These are phyloP conservation scores for Cyclotella atomus DNA, from an alignment of 108 stramenopile species.

Conservation along the genomic window DNA sequence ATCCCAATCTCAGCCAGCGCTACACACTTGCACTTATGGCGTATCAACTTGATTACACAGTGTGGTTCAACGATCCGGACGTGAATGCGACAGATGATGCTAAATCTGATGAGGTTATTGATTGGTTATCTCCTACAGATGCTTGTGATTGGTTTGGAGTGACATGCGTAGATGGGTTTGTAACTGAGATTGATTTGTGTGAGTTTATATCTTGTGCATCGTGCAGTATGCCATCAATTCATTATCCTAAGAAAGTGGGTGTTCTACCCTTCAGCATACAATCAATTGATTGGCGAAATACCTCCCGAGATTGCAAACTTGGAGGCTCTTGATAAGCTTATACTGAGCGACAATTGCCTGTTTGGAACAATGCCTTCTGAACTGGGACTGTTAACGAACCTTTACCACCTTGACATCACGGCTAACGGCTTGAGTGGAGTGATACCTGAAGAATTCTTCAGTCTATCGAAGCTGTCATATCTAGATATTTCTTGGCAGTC, in stretches of 20 bases:
- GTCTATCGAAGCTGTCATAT: background rate
- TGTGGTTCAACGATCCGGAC: background rate
- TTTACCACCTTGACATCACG: slow-evolving; percentile 30
- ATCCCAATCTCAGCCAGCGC: slow-evolving; percentile 51
- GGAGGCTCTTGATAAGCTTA: background rate
- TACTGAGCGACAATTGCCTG: background rate
- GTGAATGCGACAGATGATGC: background rate
- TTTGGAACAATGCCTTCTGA: slow-evolving; percentile 43
- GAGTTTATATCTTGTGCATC: no score
- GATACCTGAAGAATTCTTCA: slow-evolving; percentile 16
- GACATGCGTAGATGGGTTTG: background rate
- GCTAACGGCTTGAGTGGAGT: slow-evolving; percentile 42
- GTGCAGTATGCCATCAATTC: no score
- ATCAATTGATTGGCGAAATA: background rate
- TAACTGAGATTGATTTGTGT: background rate
- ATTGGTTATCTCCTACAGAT: background rate
- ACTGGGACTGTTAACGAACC: slow-evolving; percentile 21
- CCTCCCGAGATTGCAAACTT: background rate
- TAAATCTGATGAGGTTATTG: background rate
- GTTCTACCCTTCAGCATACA: background rate
- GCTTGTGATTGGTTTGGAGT: background rate
- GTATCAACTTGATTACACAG: background rate
- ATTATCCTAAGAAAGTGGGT: no score
- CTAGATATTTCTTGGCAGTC: background rate
- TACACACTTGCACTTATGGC: slow-evolving; percentile 56